These are phyloP conservation scores for Colletotrichum chrysophilum DNA, from an alignment of 2,329 filamentous ascomycete species.

Conservation along the genomic window DNA sequence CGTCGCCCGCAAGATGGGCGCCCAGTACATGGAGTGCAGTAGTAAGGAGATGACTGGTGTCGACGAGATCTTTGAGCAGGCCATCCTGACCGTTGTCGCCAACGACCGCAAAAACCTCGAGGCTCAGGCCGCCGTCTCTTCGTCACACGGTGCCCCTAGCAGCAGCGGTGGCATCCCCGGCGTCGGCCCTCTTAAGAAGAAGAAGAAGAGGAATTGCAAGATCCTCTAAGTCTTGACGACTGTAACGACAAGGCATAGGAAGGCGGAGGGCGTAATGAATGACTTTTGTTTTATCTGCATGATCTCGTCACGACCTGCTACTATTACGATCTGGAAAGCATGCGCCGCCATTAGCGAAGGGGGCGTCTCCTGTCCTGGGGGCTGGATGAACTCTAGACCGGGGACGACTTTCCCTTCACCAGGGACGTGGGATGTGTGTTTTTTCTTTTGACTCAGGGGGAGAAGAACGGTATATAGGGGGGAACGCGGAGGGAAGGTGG, in stretches of 20 bases:
- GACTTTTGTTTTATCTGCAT: conserved; percentile 25
- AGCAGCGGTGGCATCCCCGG: conserved; percentile 42
- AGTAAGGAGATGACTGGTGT: conserved; percentile 97
- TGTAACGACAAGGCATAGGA: conserved; percentile 11
- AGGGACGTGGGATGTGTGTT: background rate
- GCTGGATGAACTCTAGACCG: conserved; percentile 21
- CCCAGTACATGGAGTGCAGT: conserved; percentile 97
- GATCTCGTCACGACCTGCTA: conserved; percentile 38
- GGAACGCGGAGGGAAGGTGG: background rate
- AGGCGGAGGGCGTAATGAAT: conserved; percentile 24
- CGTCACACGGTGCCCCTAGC: conserved; percentile 38
- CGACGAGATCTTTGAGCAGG: conserved; percentile 93
- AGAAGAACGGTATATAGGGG: conserved; percentile 14
- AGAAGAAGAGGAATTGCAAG: conserved; percentile 85
- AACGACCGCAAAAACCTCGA: conserved; percentile 74
- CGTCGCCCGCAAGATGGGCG: conserved; percentile 92
- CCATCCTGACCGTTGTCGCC: conserved; percentile 87
- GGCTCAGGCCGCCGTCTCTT: conserved; percentile 45
- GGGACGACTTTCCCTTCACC: conserved; percentile 6
- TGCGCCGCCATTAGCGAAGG: conserved; percentile 21
- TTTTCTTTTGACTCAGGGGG: background rate
- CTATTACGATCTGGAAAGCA: conserved; percentile 25
- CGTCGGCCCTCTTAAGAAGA: conserved; percentile 65
- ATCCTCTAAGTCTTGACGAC: conserved; percentile 64
- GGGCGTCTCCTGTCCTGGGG: conserved; percentile 19